Conservation (phyloP, 805 yeast genomes). For the Yarrowia sp. region DNA sequence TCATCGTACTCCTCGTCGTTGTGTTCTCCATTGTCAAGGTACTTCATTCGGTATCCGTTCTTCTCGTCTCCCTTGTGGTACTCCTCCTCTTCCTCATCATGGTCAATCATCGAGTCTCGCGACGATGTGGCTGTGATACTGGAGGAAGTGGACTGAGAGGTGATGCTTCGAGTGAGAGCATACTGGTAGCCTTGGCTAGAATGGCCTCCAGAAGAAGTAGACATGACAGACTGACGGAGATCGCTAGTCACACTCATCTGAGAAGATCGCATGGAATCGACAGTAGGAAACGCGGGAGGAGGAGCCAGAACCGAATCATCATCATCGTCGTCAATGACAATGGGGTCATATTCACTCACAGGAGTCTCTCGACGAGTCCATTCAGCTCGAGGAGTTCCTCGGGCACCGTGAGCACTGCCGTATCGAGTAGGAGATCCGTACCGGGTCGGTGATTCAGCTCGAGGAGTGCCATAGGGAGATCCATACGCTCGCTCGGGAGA, state of each 20-base stretch:
- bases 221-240: slow-evolving; percentile 8
- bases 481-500: slow-evolving; percentile 22
- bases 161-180: slow-evolving; percentile 4
- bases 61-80: slow-evolving; percentile 15
- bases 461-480: slow-evolving; percentile 27
- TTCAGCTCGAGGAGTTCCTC: slow-evolving; percentile 58
- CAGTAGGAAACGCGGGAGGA: slow-evolving; percentile 27
- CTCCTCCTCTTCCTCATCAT: slow-evolving; percentile 20
- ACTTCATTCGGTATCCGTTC: slow-evolving; percentile 23
- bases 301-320: slow-evolving; percentile 7
- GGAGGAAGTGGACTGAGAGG: slow-evolving; percentile 9
- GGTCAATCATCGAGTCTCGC: not conserved
- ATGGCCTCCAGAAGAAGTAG: slow-evolving; percentile 16
- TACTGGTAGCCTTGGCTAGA: not conserved
- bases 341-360: slow-evolving; percentile 32
- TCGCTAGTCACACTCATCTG: slow-evolving; percentile 18
- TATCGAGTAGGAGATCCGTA: slow-evolving; percentile 33
- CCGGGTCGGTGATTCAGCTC: slow-evolving; percentile 26
- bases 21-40: slow-evolving; percentile 19
- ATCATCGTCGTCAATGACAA: slow-evolving; percentile 31
- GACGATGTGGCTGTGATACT: slow-evolving; percentile 15
- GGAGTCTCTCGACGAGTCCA: slow-evolving; percentile 74
- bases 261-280: slow-evolving; percentile 10
- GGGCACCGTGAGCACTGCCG: slow-evolving; percentile 28
- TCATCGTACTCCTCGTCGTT: not conserved